phyloP scores from a whole-genome alignment of 2,329 filamentous ascomycete species.

The Fusarium guadeloupense region DNA sequence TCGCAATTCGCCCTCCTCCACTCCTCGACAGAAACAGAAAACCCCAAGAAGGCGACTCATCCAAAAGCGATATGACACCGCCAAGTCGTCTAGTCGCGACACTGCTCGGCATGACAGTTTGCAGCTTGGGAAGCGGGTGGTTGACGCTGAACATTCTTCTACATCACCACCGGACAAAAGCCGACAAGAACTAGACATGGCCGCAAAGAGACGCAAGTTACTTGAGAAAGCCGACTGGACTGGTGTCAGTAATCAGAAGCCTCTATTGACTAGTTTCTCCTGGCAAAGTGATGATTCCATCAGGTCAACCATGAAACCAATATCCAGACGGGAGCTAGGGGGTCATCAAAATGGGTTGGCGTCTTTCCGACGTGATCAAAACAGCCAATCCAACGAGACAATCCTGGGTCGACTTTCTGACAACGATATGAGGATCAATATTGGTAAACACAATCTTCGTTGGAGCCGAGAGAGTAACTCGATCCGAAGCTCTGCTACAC shows the following conservation, averaged over 20 bases:
- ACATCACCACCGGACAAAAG: not conserved
- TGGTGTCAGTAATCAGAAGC: constrained; percentile 46
- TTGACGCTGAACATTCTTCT: not conserved
- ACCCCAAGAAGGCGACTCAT: constrained; percentile 19
- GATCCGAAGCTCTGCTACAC: constrained; percentile 32
- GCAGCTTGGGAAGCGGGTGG: not conserved
- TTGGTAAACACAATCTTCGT: constrained; percentile 43
- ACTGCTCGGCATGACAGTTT: not conserved
- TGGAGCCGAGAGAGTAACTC: constrained; percentile 45
- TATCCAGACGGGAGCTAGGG: not conserved
- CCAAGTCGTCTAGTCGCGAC: too few relatives aligned
- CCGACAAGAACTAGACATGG: constrained; percentile 15
- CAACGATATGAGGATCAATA: constrained; percentile 39
- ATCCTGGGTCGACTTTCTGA: not conserved
- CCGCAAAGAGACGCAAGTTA: constrained; percentile 40
- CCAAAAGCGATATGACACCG: not conserved
- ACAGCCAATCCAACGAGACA: not conserved
- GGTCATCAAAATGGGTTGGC: not conserved
- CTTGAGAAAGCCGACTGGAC: constrained; percentile 46
- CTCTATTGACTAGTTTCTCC: constrained; percentile 36
- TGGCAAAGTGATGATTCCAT: constrained; percentile 6
- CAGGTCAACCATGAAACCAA: not conserved
- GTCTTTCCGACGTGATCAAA: not conserved
- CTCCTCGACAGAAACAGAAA: constrained; percentile 10
- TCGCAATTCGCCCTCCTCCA: not conserved